Evolutionary conservation across 495 filamentous ascomycete species (phyloP).

Genomic region (Amorphotheca resinae): DNA sequence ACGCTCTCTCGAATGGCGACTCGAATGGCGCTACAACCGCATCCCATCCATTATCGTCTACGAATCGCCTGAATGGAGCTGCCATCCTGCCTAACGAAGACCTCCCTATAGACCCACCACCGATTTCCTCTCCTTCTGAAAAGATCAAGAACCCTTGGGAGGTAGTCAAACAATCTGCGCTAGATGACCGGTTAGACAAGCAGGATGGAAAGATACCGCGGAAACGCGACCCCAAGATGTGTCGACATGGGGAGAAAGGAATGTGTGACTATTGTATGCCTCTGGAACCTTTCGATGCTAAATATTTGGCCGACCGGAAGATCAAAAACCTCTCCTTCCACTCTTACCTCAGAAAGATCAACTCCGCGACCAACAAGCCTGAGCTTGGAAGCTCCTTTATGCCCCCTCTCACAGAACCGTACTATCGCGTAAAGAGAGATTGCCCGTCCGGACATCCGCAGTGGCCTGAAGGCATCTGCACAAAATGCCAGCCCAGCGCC

Average conservation of each 20-base stretch:
- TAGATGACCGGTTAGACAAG: slow-evolving; percentile 79
- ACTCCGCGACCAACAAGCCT: slow-evolving; percentile 89
- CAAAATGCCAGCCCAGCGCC: slow-evolving; percentile 94
- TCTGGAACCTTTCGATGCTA: slow-evolving; percentile 79
- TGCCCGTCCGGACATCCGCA: slow-evolving; percentile 87
- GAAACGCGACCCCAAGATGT: slow-evolving; percentile 70
- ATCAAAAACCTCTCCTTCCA: slow-evolving; percentile 98
- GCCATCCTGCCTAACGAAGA: slow-evolving; percentile 59
- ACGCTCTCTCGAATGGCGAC: slow-evolving; percentile 37
- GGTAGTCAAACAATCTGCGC: slow-evolving; percentile 66
- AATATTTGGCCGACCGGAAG: slow-evolving; percentile 85
- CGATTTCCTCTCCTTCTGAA: slow-evolving; percentile 42
- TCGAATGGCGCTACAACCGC: slow-evolving; percentile 16
- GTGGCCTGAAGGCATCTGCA: slow-evolving; percentile 98
- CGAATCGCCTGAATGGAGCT: slow-evolving; percentile 63
- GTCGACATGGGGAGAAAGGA: slow-evolving; percentile 85
- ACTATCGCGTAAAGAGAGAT: slow-evolving; percentile 74
- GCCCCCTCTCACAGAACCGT: slow-evolving; percentile 88
- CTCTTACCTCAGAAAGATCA: slow-evolving; percentile 85
- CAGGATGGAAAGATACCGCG: slow-evolving; percentile 87
- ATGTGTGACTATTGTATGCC: slow-evolving; percentile 99
- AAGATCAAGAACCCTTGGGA: slow-evolving; percentile 89
- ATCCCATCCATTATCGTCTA: slow-evolving; percentile 27
- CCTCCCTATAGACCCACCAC: slow-evolving; percentile 45
- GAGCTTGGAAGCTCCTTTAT: slow-evolving; percentile 88